Percentiles rank a stretch among this genome's conserved stretches.
These are phyloP conservation scores for Lactarius sp. DNA, from an alignment of 768 basidiomycete species.

Conservation along the genomic window DNA sequence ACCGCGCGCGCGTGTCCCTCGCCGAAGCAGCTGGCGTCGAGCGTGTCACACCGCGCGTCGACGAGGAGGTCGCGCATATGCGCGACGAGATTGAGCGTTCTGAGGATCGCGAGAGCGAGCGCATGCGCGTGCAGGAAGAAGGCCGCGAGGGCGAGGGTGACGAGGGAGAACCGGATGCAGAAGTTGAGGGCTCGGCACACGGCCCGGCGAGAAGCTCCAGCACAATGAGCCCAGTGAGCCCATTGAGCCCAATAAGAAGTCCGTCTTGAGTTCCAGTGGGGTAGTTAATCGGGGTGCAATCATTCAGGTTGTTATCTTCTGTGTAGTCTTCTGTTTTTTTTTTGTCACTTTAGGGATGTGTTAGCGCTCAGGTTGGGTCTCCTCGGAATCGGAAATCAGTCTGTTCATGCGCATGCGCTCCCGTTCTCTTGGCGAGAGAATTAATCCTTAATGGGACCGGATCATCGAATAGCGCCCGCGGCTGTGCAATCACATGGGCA, in stretches of 20 bases:
- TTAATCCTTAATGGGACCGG: too few species aligned
- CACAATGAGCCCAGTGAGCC: constrained; percentile 4
- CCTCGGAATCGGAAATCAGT: background rate
- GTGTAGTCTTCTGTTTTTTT: background rate
- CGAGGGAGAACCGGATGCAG: constrained; percentile 17
- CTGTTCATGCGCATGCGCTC: too few species aligned
- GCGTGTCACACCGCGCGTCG: constrained; percentile 79
- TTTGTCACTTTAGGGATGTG: background rate
- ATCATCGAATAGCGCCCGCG: too few species aligned
- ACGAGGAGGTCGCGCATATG: constrained; percentile 79
- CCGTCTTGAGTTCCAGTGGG: background rate
- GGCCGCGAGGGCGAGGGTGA: constrained; percentile 15
- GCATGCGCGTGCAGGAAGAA: constrained; percentile 24
- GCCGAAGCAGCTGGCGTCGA: constrained; percentile 85
- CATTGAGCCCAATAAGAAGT: background rate
- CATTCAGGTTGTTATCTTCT: background rate
- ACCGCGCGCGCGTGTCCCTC: constrained; percentile 78
- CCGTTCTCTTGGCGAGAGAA: too few species aligned
- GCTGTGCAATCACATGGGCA: too few species aligned
- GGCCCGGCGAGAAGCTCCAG: constrained; percentile 21
- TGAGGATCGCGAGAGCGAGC: constrained; percentile 38
- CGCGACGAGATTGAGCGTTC: constrained; percentile 70
- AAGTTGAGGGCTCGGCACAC: constrained; percentile 21
- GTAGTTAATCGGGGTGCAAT: background rate
- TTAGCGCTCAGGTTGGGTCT: background rate